Percentiles rank a stretch among this genome's conserved stretches.
phyloP scores from a whole-genome alignment of 768 basidiomycete genomes.

The Agrocybe chaxingu region DNA sequence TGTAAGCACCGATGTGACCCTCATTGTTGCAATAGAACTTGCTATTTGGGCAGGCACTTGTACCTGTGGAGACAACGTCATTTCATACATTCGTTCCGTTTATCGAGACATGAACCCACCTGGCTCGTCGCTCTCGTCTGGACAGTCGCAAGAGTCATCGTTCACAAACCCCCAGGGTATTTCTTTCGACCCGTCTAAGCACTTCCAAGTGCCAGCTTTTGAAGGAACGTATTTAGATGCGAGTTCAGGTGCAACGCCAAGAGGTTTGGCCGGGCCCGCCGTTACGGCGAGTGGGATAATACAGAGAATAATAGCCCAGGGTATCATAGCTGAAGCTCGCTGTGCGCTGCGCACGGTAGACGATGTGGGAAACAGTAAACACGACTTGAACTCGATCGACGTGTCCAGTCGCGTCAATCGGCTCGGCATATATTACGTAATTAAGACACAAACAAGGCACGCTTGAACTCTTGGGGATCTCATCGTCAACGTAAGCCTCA shows the following conservation, averaged over 20 bases:
- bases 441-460: constrained; percentile 37
- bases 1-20: constrained; percentile 80
- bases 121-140: constrained; percentile 94
- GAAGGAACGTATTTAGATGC: constrained; percentile 54
- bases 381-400: constrained; percentile 22
- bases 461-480: constrained; percentile 22
- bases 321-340: constrained; percentile 36
- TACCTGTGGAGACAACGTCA: constrained; percentile 46
- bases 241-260: constrained; percentile 57
- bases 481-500: constrained; percentile 23
- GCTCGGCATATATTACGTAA: constrained; percentile 26
- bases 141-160: constrained; percentile 94
- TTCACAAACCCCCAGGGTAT: constrained; percentile 84
- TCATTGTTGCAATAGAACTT: constrained; percentile 83
- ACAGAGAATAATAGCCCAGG: constrained; percentile 46
- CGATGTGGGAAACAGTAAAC: too few relatives aligned
- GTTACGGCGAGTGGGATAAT: constrained; percentile 38
- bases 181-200: constrained; percentile 75
- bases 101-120: constrained; percentile 41
- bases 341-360: too few relatives aligned
- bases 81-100: background rate
- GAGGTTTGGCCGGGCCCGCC: constrained; percentile 43
- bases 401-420: constrained; percentile 29
- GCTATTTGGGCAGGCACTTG: constrained; percentile 75
- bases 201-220: constrained; percentile 63